These are phyloP conservation scores for Zygotorulaspora danielsina DNA, from an alignment of 805 yeast genomes.

Conservation along the genomic window DNA sequence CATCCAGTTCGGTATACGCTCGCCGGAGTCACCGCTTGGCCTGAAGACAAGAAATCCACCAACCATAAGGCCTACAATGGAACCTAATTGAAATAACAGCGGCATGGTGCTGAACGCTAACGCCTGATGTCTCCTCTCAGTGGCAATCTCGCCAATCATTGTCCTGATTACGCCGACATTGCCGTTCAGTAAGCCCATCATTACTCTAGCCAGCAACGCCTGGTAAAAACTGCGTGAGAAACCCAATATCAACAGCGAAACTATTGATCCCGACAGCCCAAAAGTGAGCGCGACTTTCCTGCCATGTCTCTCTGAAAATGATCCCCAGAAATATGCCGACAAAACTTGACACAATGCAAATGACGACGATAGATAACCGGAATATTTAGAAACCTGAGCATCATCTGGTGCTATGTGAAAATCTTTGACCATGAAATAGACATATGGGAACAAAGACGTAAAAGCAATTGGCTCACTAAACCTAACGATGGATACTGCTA, in stretches of 20 bases:
- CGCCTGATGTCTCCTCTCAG: conserved; percentile 55
- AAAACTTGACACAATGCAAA: conserved; percentile 59
- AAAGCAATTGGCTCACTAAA: conserved; percentile 61
- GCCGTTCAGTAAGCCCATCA: conserved; percentile 58
- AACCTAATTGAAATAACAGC: conserved; percentile 56
- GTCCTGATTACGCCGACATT: conserved; percentile 64
- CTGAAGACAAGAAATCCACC: conserved; percentile 53
- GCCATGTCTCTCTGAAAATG: conserved; percentile 50
- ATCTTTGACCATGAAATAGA: conserved; percentile 59
- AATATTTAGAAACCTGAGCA: conserved; percentile 53
- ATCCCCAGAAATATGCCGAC: conserved; percentile 59
- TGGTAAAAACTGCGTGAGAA: conserved; percentile 47
- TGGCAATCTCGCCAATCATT: conserved; percentile 55
- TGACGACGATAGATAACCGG: conserved; percentile 59
- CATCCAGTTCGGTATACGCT: conserved; percentile 19
- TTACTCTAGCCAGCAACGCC: conserved; percentile 50
- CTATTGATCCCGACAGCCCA: conserved; percentile 52
- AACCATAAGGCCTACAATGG: conserved; percentile 57
- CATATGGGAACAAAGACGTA: conserved; percentile 60
- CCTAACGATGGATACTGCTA: conserved; percentile 43
- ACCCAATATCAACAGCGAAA: conserved; percentile 48
- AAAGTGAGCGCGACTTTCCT: conserved; percentile 49
- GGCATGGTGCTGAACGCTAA: conserved; percentile 61
- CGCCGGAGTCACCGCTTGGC: conserved; percentile 23
- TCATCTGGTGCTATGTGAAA: conserved; percentile 48